phyloP scores from a whole-genome alignment of 805 yeast species.

The Yamadazyma ubonensis region DNA sequence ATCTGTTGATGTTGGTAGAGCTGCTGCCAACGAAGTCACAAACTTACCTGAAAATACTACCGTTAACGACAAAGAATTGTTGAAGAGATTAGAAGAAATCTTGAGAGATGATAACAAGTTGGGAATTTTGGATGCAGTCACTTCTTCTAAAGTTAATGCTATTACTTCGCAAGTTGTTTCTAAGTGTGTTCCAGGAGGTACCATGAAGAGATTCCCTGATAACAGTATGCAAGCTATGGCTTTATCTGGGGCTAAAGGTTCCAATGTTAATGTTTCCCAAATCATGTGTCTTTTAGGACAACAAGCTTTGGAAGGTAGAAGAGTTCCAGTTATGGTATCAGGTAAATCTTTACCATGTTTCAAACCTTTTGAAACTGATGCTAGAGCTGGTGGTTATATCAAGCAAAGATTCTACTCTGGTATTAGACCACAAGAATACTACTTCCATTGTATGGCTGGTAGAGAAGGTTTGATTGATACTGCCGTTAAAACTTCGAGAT shows the following conservation, averaged over 20 bases:
- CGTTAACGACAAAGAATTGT: conserved; percentile 66
- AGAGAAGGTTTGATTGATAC: conserved; percentile 99
- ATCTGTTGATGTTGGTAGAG: conserved; percentile 79
- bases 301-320: conserved; percentile 98
- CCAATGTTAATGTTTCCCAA: conserved; percentile 96
- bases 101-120: conserved; percentile 89
- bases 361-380: conserved; percentile 94
- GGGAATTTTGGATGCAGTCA: conserved; percentile 92
- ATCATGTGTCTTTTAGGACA: conserved; percentile 99
- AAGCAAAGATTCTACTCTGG: conserved; percentile 97
- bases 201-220: conserved; percentile 92
- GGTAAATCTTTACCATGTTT: conserved; percentile 97
- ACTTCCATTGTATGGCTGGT: conserved; percentile 99
- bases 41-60: conserved; percentile 55
- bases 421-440: conserved; percentile 96
- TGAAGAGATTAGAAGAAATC: conserved; percentile 89
- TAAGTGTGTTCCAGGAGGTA: conserved; percentile 93
- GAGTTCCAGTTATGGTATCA: conserved; percentile 98
- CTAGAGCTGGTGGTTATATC: conserved; percentile 97
- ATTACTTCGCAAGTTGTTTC: conserved; percentile 94
- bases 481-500: conserved; percentile 96
- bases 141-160: conserved; percentile 87
- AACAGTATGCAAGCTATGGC: conserved; percentile 99
- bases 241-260: conserved; percentile 98
- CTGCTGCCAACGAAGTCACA: conserved; percentile 93